Evolutionary conservation across 345 rosid genomes (phyloP).

Genomic region (Lepidium aucheri): DNA sequence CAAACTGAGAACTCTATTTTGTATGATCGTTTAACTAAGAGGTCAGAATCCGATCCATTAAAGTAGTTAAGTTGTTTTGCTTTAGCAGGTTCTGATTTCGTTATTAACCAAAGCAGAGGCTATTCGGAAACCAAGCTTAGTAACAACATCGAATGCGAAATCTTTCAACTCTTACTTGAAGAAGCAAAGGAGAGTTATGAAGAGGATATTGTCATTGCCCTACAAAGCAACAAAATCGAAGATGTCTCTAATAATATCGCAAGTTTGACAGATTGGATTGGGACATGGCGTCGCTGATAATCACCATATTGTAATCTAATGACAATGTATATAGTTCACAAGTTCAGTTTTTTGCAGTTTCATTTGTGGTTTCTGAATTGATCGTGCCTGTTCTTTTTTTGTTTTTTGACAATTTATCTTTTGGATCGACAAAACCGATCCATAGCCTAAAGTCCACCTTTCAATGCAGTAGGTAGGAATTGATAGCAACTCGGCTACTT

Average conservation of each 20-base stretch:
- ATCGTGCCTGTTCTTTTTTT: too few relatives aligned
- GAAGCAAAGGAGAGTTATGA: constrained; percentile 77
- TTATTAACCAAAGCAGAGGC: constrained; percentile 39
- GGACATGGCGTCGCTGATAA: constrained; percentile 39
- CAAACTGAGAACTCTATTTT: constrained; percentile 67
- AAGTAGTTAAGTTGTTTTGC: background rate
- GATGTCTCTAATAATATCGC: constrained; percentile 57
- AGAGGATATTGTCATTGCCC: constrained; percentile 46
- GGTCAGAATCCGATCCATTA: constrained; percentile 32
- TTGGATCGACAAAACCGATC: too few relatives aligned
- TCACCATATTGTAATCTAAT: background rate
- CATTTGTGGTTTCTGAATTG: too few relatives aligned
- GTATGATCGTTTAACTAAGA: constrained; percentile 70
- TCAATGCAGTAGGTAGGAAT: too few relatives aligned
- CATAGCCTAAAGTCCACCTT: too few relatives aligned
- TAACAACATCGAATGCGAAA: constrained; percentile 83
- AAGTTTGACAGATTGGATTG: constrained; percentile 52
- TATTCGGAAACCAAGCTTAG: constrained; percentile 59
- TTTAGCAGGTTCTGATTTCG: background rate
- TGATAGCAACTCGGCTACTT: too few relatives aligned
- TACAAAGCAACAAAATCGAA: constrained; percentile 57
- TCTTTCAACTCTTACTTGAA: constrained; percentile 65
- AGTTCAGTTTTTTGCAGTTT: background rate
- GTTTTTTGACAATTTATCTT: too few relatives aligned
- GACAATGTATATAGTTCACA: background rate